Percentiles rank a stretch among this genome's conserved stretches.
Conservation (phyloP, 2,329 filamentous ascomycete genomes). For the Pestalotiopsis sp. region DNA sequence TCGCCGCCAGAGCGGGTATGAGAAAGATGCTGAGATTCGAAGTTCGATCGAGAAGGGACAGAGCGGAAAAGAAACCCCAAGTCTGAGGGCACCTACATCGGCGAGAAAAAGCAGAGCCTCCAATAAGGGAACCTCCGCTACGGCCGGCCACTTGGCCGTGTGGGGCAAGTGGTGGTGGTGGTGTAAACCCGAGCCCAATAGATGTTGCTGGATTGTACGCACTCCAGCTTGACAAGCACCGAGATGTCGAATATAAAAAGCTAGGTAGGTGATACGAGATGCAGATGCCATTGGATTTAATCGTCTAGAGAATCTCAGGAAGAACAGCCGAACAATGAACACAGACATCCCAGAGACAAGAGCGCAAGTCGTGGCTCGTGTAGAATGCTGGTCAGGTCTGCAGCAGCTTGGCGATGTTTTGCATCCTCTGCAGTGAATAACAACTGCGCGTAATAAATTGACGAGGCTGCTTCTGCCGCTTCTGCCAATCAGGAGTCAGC, state of each 20-base stretch:
- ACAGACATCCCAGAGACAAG: not conserved
- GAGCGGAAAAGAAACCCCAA: not conserved
- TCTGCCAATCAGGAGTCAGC: not conserved
- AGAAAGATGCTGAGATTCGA: not conserved
- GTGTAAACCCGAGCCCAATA: not conserved
- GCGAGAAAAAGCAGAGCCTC: constrained; percentile 13
- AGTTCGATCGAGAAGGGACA: not conserved
- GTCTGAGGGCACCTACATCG: not conserved
- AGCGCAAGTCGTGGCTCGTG: not conserved
- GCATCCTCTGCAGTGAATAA: not conserved
- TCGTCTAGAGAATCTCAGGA: not conserved
- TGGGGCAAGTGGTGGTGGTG: constrained; percentile 23
- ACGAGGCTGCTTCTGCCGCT: not conserved
- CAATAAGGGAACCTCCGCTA: constrained; percentile 23
- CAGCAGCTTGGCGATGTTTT: not conserved
- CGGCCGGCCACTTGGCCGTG: constrained; percentile 27
- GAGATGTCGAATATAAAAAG: not conserved
- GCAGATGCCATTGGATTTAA: not conserved
- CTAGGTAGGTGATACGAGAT: not conserved
- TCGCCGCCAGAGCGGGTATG: not conserved
- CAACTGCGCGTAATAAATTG: not conserved
- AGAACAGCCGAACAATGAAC: not conserved
- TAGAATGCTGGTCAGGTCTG: not conserved
- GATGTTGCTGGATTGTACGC: not conserved
- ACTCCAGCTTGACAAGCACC: not conserved